These are phyloP conservation scores for Peterozyma toletana DNA, from an alignment of 805 yeast species.

Conservation along the genomic window DNA sequence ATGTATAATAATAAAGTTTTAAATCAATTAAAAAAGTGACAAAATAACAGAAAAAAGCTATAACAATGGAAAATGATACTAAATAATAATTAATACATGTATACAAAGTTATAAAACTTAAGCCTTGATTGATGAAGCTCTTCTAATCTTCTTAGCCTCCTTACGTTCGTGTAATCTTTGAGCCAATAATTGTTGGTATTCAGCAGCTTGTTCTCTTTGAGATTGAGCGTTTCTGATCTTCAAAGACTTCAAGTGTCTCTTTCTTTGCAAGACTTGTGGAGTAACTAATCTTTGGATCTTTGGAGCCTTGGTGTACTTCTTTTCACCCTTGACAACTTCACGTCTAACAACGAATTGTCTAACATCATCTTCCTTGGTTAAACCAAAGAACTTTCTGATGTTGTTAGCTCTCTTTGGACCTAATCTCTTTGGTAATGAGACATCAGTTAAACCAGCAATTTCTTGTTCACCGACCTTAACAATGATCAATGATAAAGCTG, in stretches of 20 bases:
- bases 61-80: no score
- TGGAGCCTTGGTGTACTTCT: constrained; percentile 99
- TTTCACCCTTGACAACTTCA: constrained; percentile 96
- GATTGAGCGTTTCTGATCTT: constrained; percentile 96
- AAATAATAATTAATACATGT: no score
- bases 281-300: constrained; percentile 99
- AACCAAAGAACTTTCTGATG: constrained; percentile 99
- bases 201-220: constrained; percentile 99
- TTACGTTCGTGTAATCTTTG: constrained; percentile 97
- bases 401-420: constrained; percentile 99
- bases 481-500: constrained; percentile 88
- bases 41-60: no score
- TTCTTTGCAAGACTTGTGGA: constrained; percentile 98
- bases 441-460: constrained; percentile 92
- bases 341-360: constrained; percentile 94
- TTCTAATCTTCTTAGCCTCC: constrained; percentile 98
- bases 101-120: constrained; percentile 24
- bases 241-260: constrained; percentile 91
- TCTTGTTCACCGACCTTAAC: constrained; percentile 97
- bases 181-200: constrained; percentile 98
- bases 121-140: constrained; percentile 98
- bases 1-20: no score
- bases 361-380: constrained; percentile 88
- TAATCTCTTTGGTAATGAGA: constrained; percentile 95
- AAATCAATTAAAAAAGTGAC: no score